A percentile compares a stretch with the other conserved stretches of the same genome.
phyloP scores from a whole-genome alignment of 1,139 yeast species.

The Starmera stellimalicola region DNA sequence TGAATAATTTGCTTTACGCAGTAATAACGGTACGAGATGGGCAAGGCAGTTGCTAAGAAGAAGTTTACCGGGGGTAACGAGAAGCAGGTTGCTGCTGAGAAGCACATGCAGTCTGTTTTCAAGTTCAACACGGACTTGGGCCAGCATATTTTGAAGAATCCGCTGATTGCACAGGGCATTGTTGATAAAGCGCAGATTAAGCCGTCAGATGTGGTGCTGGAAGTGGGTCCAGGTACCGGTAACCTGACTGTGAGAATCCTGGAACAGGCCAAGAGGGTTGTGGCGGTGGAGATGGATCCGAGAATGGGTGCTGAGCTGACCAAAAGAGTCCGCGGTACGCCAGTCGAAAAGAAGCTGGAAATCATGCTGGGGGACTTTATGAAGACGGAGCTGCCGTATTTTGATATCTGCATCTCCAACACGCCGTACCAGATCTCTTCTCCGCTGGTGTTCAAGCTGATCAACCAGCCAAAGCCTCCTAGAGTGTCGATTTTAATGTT shows the following conservation, averaged over 20 bases:
- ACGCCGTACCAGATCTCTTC: constrained; percentile 98
- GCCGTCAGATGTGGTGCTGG: constrained; percentile 88
- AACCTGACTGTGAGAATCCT: constrained; percentile 87
- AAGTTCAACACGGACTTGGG: constrained; percentile 95
- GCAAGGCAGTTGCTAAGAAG: constrained; percentile 21
- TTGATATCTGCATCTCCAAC: constrained; percentile 91
- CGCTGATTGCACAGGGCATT: constrained; percentile 94
- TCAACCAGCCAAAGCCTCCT: constrained; percentile 90
- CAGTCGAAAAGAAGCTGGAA: constrained; percentile 83
- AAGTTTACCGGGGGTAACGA: constrained; percentile 29
- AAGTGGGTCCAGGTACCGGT: constrained; percentile 99
- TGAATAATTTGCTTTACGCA: no score
- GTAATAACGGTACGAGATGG: no score
- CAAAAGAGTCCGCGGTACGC: constrained; percentile 94
- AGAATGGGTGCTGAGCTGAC: constrained; percentile 98
- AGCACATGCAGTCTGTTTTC: constrained; percentile 74
- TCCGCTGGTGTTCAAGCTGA: constrained; percentile 85
- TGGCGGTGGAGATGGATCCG: constrained; percentile 98
- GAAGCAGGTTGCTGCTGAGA: constrained; percentile 52
- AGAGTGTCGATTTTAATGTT: constrained; percentile 94
- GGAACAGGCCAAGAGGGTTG: constrained; percentile 84
- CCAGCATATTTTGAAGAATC: constrained; percentile 94
- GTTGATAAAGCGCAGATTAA: constrained; percentile 92
- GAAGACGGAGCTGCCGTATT: constrained; percentile 90
- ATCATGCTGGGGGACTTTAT: constrained; percentile 91